phyloP scores from a whole-genome alignment of 2,329 filamentous ascomycete species.

The Aureobasidium sp. region DNA sequence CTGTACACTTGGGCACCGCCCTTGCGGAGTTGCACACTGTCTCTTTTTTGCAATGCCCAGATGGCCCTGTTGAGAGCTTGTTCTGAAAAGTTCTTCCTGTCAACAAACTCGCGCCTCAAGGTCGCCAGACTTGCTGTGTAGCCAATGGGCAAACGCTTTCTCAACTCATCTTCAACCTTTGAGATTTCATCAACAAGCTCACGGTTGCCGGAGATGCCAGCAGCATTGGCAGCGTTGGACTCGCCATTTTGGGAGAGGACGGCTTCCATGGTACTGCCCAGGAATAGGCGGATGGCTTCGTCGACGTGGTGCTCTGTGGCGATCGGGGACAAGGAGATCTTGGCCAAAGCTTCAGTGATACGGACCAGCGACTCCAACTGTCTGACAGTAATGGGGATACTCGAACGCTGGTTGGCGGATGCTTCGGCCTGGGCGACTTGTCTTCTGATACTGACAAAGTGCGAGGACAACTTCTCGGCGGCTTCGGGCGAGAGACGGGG shows the following conservation, averaged over 20 bases:
- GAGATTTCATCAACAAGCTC: slow-evolving; percentile 85
- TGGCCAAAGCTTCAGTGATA: slow-evolving; percentile 92
- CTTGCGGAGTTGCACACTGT: slow-evolving; percentile 74
- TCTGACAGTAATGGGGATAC: slow-evolving; percentile 93
- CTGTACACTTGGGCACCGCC: slow-evolving; percentile 67
- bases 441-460: slow-evolving; percentile 91
- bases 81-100: slow-evolving; percentile 83
- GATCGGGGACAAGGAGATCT: slow-evolving; percentile 74
- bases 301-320: slow-evolving; percentile 90
- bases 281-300: slow-evolving; percentile 92
- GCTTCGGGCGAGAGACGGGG: slow-evolving; percentile 84
- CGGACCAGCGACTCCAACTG: slow-evolving; percentile 96
- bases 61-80: slow-evolving; percentile 75
- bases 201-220: slow-evolving; percentile 64
- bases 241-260: slow-evolving; percentile 43
- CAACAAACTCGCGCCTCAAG: slow-evolving; percentile 80
- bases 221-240: slow-evolving; percentile 56
- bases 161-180: slow-evolving; percentile 81
- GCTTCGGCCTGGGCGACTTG: slow-evolving; percentile 89
- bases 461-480: slow-evolving; percentile 89
- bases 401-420: slow-evolving; percentile 80
- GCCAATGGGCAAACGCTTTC: slow-evolving; percentile 75
- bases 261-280: slow-evolving; percentile 96
- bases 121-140: slow-evolving; percentile 90
- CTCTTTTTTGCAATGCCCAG: slow-evolving; percentile 75